A percentile compares a stretch with the other conserved stretches of the same genome.
Evolutionary conservation across 2,329 filamentous ascomycete genomes (phyloP).

Genomic region (Biscogniauxia sp.): DNA sequence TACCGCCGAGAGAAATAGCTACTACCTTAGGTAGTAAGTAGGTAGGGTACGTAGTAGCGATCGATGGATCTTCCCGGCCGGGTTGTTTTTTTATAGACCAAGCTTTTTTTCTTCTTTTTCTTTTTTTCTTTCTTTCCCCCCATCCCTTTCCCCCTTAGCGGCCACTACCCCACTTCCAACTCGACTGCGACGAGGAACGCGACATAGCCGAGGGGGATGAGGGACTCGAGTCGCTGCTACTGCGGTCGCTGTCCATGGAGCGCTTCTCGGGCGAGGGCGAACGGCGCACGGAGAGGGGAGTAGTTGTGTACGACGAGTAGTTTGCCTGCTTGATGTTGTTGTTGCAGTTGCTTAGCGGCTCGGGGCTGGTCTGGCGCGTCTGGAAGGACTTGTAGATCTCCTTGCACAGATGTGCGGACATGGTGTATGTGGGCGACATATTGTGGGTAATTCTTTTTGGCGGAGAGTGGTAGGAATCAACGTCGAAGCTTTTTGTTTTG

Average conservation of each 20-base stretch:
- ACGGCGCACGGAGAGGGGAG: constrained; percentile 24
- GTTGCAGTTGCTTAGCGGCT: constrained; percentile 24
- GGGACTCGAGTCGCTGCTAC: constrained; percentile 34
- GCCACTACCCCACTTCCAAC: constrained; percentile 32
- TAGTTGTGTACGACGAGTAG: constrained; percentile 24
- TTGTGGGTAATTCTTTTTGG: constrained; percentile 15
- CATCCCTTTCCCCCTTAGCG: constrained; percentile 12
- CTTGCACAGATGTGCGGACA: constrained; percentile 60
- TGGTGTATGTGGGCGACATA: constrained; percentile 60
- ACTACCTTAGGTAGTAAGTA: too few relatives aligned
- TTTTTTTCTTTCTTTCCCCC: too few relatives aligned
- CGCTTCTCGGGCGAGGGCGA: constrained; percentile 43
- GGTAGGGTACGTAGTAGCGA: too few relatives aligned
- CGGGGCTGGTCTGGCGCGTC: constrained; percentile 41
- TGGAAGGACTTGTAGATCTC: constrained; percentile 61
- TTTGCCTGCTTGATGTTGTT: constrained; percentile 1
- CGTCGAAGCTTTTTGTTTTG: not conserved
- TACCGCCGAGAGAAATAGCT: too few relatives aligned
- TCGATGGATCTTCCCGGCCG: too few relatives aligned
- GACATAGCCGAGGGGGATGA: constrained; percentile 26
- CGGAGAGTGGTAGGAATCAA: not conserved
- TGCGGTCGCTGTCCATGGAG: constrained; percentile 47
- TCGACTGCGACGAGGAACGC: constrained; percentile 32
- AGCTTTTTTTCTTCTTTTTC: too few relatives aligned
- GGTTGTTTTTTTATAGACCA: too few relatives aligned